phyloP scores from a whole-genome alignment of 148 eudicot species.

The Silene conica region DNA sequence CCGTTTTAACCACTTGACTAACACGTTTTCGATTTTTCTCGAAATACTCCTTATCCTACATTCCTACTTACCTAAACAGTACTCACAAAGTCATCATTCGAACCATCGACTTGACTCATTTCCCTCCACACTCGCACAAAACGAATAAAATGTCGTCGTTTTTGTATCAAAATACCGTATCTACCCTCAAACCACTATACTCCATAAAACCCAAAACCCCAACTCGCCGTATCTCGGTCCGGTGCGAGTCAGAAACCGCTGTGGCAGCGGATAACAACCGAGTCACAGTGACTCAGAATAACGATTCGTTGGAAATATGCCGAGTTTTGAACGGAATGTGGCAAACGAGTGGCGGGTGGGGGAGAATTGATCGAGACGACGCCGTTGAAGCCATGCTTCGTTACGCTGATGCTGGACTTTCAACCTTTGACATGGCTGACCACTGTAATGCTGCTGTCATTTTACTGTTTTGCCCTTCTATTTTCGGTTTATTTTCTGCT shows the following conservation, averaged over 20 bases:
- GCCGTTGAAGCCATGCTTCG: conserved; percentile 93
- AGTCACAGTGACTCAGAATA: conserved; percentile 47
- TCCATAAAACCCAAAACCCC: conserved; percentile 20
- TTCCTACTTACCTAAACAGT: no score
- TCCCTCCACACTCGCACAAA: no score
- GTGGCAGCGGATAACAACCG: conserved; percentile 31
- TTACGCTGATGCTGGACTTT: conserved; percentile 70
- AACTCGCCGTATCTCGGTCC: conserved; percentile 24
- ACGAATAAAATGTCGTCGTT: conserved; percentile 13
- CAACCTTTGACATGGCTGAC: conserved; percentile 92
- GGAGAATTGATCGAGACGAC: conserved; percentile 68
- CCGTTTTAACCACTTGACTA: no score
- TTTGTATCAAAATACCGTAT: conserved; percentile 10
- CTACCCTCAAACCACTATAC: conserved; percentile 17
- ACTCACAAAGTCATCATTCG: no score
- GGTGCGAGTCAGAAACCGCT: conserved; percentile 35
- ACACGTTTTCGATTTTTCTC: no score
- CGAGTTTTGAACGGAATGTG: conserved; percentile 93
- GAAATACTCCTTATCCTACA: no score
- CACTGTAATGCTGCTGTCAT: conserved; percentile 39
- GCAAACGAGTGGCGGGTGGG: conserved; percentile 99
- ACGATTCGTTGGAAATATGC: conserved; percentile 67
- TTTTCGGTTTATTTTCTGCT: conserved; percentile 14
- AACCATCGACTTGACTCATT: background rate
- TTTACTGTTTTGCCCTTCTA: background rate